Conservation (phyloP, 169 alveolate species). For the Plasmodium cynomolgi region DNA sequence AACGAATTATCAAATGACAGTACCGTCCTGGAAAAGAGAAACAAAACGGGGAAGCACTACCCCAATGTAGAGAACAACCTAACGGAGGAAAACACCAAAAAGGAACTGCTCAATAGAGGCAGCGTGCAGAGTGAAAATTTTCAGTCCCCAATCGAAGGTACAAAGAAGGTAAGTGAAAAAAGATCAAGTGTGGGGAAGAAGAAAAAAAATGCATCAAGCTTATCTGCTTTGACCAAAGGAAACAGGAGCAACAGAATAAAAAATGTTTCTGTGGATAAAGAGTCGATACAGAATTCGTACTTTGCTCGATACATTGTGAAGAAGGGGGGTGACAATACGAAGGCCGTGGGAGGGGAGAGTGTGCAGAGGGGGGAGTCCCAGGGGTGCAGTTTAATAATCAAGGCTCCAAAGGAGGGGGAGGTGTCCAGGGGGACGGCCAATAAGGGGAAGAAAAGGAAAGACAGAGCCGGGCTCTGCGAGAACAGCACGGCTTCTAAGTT, state of each 20-base stretch:
- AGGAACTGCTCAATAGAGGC: neutral
- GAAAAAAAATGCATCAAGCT: neutral
- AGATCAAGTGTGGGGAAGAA: neutral
- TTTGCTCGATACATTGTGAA: conserved; percentile 2
- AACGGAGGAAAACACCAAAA: neutral
- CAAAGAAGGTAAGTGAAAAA: neutral
- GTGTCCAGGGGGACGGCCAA: neutral
- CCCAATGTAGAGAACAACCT: neutral
- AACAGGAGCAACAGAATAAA: neutral
- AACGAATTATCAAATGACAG: neutral
- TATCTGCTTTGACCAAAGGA: neutral
- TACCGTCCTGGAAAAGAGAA: neutral
- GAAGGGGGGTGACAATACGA: neutral
- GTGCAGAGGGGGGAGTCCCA: too few relatives aligned
- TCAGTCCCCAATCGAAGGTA: neutral
- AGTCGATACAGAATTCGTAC: neutral
- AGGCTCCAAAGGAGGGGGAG: neutral
- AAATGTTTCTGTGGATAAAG: neutral
- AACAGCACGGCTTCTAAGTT: conserved; percentile 25
- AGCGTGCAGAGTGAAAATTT: neutral
- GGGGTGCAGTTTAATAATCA: neutral
- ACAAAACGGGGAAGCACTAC: neutral
- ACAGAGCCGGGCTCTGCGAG: neutral
- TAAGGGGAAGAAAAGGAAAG: conserved; percentile 43
- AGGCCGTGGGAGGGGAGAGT: neutral